These are phyloP conservation scores for Tricholomella constricta DNA, from an alignment of 768 basidiomycete species.

Conservation along the genomic window DNA sequence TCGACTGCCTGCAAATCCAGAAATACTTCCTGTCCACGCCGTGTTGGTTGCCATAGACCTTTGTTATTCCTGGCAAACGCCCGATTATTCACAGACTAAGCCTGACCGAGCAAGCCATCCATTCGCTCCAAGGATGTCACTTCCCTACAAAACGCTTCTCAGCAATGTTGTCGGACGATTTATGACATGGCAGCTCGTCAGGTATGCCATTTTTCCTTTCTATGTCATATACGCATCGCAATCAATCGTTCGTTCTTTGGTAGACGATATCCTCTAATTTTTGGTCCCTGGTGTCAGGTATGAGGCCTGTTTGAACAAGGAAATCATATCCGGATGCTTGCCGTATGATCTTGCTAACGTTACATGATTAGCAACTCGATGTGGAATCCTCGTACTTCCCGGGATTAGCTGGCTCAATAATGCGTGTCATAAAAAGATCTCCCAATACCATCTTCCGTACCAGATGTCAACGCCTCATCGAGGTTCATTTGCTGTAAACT, in stretches of 20 bases:
- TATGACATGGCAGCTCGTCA: constrained; percentile 58
- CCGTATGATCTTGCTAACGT: background rate
- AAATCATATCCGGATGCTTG: background rate
- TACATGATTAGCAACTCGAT: constrained; percentile 53
- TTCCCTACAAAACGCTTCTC: constrained; percentile 55
- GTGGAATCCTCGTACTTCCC: constrained; percentile 50
- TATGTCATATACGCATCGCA: constrained; percentile 5
- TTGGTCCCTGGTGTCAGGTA: constrained; percentile 70
- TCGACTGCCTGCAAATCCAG: constrained; percentile 13
- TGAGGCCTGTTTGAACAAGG: constrained; percentile 10
- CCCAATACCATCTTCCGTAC: constrained; percentile 46
- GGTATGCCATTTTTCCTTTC: constrained; percentile 37
- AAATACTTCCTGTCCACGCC: constrained; percentile 36
- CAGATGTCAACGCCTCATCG: constrained; percentile 44
- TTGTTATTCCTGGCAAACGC: constrained; percentile 36
- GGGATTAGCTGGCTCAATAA: constrained; percentile 51
- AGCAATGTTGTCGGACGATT: constrained; percentile 56
- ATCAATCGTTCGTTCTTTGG: background rate
- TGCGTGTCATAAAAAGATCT: constrained; percentile 55
- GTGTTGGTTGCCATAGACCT: constrained; percentile 38
- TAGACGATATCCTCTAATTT: constrained; percentile 79
- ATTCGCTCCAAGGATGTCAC: constrained; percentile 55
- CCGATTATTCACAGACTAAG: constrained; percentile 11
- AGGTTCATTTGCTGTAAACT: constrained; percentile 36
- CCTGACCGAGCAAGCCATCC: constrained; percentile 36